These are phyloP conservation scores for Daldinia eschscholtzii DNA, from an alignment of 2,329 filamentous ascomycete species.

Conservation along the genomic window DNA sequence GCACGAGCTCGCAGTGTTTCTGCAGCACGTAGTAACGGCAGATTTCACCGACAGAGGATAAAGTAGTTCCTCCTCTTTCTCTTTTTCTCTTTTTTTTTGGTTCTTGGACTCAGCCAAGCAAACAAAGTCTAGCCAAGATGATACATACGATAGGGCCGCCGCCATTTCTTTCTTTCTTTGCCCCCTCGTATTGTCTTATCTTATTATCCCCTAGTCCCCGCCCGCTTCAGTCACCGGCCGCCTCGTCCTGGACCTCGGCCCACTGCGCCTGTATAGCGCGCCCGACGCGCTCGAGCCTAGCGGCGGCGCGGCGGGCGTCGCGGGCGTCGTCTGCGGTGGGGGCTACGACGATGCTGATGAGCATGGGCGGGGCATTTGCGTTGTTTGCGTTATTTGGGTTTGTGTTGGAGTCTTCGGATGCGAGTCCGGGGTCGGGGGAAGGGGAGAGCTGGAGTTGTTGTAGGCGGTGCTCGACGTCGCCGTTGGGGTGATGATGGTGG, in stretches of 20 bases:
- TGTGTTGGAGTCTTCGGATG: conserved; percentile 8
- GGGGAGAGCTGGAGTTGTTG: conserved; percentile 6
- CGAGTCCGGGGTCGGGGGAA: not conserved
- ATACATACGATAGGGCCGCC: too few species aligned
- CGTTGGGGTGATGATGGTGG: not conserved
- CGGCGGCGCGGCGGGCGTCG: conserved; percentile 66
- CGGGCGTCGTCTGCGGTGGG: conserved; percentile 60
- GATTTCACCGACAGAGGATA: too few species aligned
- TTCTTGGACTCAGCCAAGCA: too few species aligned
- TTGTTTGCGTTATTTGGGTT: conserved; percentile 50
- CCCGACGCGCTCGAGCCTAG: conserved; percentile 66
- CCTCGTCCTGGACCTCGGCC: conserved; percentile 53
- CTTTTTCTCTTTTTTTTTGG: too few species aligned
- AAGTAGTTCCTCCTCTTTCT: too few species aligned
- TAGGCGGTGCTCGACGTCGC: not conserved
- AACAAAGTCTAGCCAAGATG: too few species aligned
- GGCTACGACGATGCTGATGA: conserved; percentile 68
- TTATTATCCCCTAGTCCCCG: not conserved
- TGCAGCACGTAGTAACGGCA: too few species aligned
- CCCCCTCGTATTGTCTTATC: not conserved
- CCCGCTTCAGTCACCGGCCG: conserved; percentile 26
- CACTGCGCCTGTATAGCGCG: conserved; percentile 68
- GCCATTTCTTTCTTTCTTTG: too few species aligned
- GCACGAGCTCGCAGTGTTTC: too few species aligned
- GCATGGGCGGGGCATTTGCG: conserved; percentile 60